Evolutionary conservation across 2,329 filamentous ascomycete species (phyloP), one percentile per base, ranked within the genome.

Genomic region (Scedosporium minutisporum): DNA sequence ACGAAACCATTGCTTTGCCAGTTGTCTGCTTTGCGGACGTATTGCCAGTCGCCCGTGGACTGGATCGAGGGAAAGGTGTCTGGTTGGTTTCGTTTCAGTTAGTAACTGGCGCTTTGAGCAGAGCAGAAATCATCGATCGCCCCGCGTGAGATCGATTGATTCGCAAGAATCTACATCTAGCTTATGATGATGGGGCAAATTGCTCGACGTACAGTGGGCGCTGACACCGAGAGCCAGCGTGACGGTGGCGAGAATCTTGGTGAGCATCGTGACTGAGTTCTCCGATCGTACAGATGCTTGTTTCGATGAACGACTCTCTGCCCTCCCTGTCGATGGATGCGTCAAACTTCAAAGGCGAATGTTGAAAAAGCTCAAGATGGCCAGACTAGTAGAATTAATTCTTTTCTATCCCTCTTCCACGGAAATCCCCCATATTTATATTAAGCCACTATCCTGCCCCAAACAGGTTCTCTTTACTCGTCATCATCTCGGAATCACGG

Each of bases 1-100:
- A 69, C 68, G 57, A 68, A 68, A 46, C 66, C 67, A 44, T 68
- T 68, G 63, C 64, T 62, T 53, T 68, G 66, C 63, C 64, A 67
- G 64, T 68, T 68, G 59, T 67, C 65, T 2, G 68, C 67, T 53
- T 64, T 61, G 14, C 67, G 66, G 16, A 69, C 68, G 58, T 64
- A 66, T 18, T 66, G 59, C 67, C 67, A 68, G 1, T 61, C 63
- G n/a, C 64, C 60, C n/a, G 60, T 21, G 29, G 21, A 25, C 14
- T 53, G 27, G 58, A 68, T 61, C 4, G 65, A 63, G 18, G 66
- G 66, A n/a, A 69, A 63, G 38, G 65, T 68, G 57, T 69, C 68
- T 69, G 41, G 29, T 14, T 16, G 10, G 12, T 51, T 21, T 18
- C 3, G 14, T 61, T 61, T 38, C 33, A 12, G 33, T 38, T 38